Conservation (phyloP, 2,329 filamentous ascomycete species). For the Colletotrichum sp. region DNA sequence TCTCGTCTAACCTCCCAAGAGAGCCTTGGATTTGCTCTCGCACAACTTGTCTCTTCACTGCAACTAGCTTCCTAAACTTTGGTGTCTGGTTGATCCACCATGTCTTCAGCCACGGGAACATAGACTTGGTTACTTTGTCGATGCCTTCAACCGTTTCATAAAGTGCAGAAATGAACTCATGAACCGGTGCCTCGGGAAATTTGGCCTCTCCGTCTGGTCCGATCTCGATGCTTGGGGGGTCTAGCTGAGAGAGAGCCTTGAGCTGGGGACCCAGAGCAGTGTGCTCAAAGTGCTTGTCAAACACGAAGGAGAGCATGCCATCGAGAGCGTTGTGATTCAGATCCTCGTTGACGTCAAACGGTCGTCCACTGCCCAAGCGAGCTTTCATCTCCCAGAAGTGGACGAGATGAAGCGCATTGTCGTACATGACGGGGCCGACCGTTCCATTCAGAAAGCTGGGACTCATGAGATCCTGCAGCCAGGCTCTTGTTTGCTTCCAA, state of each 20-base stretch:
- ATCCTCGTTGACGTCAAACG: background rate
- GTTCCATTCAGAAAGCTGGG: slow-evolving; percentile 32
- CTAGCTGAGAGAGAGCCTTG: background rate
- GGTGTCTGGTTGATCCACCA: background rate
- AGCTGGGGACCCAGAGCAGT: background rate
- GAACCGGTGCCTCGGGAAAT: background rate
- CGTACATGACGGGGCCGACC: background rate
- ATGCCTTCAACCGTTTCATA: background rate
- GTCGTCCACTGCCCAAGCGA: background rate
- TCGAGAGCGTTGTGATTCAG: background rate
- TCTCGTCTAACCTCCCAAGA: background rate
- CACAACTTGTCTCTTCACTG: background rate
- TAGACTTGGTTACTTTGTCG: background rate
- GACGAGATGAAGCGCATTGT: background rate
- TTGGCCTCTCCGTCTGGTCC: background rate
- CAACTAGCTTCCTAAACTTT: background rate
- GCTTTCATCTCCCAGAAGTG: background rate
- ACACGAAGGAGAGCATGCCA: background rate
- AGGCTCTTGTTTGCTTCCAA: slow-evolving; percentile 34
- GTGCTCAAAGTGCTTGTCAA: background rate
- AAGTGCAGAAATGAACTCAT: background rate
- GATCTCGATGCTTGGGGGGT: background rate
- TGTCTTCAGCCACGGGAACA: background rate
- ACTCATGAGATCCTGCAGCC: slow-evolving; percentile 41
- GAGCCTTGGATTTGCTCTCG: background rate